Evolutionary conservation across 2,329 filamentous ascomycete species (phyloP).

Genomic region (Paramyrothecium roridum): DNA sequence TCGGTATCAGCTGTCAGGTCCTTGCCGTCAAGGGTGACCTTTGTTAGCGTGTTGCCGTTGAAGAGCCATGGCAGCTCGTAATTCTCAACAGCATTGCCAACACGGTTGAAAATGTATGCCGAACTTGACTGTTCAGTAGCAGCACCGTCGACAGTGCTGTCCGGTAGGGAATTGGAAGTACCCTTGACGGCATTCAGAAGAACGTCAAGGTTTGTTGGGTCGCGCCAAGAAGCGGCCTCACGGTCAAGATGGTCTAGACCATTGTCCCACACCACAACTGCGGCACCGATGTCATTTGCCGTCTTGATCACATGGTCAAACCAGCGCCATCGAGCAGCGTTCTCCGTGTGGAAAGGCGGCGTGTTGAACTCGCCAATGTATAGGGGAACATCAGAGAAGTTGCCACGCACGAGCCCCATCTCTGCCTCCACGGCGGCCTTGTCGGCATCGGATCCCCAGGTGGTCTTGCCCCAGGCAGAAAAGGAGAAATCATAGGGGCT

Average conservation of each 20-base stretch:
- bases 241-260: conserved; percentile 54
- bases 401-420: conserved; percentile 46
- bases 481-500: conserved; percentile 49
- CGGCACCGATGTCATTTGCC: conserved; percentile 44
- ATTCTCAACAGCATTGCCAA: conserved; percentile 37
- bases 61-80: conserved; percentile 46
- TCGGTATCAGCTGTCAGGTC: conserved; percentile 34
- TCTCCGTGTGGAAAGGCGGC: conserved; percentile 46
- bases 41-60: conserved; percentile 45
- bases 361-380: conserved; percentile 58
- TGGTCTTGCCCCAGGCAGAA: conserved; percentile 55
- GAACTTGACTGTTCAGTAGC: conserved; percentile 44
- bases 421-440: conserved; percentile 46
- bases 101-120: conserved; percentile 53
- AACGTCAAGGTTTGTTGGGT: conserved; percentile 44
- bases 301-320: conserved; percentile 50
- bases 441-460: conserved; percentile 54
- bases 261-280: conserved; percentile 58
- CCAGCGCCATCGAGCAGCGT: conserved; percentile 55
- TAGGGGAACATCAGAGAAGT: conserved; percentile 53
- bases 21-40: conserved; percentile 18
- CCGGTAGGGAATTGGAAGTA: conserved; percentile 43
- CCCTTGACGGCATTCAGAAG: conserved; percentile 40
- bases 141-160: conserved; percentile 45
- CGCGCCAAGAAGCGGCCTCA: conserved; percentile 43